phyloP scores from a whole-genome alignment of 345 rosid species.

The Kernera saxatilis region DNA sequence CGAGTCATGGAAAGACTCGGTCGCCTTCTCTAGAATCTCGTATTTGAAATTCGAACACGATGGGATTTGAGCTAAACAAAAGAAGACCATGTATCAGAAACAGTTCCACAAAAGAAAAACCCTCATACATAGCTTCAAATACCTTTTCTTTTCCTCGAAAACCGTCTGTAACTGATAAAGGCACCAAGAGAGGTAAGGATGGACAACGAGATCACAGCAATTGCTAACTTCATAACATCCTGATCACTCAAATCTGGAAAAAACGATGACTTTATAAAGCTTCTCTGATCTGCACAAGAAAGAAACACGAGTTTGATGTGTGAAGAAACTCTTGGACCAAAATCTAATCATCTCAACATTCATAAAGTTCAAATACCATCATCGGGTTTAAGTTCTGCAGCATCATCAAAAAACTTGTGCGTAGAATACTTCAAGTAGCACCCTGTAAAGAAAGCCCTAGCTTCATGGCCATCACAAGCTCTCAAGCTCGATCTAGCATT shows the following conservation, averaged over 20 bases:
- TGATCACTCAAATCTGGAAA: constrained; percentile 5
- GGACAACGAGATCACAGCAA: constrained; percentile 16
- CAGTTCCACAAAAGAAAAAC: neutral
- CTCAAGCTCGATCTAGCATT: constrained; percentile 37
- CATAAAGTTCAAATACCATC: neutral
- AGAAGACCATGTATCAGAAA: neutral
- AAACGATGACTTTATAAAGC: neutral
- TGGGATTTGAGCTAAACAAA: constrained; percentile 22
- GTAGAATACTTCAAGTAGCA: constrained; percentile 60
- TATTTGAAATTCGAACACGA: constrained; percentile 44
- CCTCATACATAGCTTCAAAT: neutral
- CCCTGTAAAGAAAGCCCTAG: constrained; percentile 58
- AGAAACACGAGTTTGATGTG: neutral
- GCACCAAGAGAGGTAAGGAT: constrained; percentile 41
- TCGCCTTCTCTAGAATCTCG: constrained; percentile 66
- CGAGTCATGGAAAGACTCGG: constrained; percentile 46
- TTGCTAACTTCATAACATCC: constrained; percentile 1
- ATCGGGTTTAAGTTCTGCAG: neutral
- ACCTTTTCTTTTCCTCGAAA: constrained; percentile 36
- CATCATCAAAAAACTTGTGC: constrained; percentile 33
- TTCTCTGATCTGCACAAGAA: constrained; percentile 11
- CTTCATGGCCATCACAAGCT: constrained; percentile 45
- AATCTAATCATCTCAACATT: neutral
- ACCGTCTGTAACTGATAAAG: constrained; percentile 37
- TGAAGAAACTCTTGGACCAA: neutral